phyloP scores from a whole-genome alignment of 805 yeast species.

The Candida loeiensis region DNA sequence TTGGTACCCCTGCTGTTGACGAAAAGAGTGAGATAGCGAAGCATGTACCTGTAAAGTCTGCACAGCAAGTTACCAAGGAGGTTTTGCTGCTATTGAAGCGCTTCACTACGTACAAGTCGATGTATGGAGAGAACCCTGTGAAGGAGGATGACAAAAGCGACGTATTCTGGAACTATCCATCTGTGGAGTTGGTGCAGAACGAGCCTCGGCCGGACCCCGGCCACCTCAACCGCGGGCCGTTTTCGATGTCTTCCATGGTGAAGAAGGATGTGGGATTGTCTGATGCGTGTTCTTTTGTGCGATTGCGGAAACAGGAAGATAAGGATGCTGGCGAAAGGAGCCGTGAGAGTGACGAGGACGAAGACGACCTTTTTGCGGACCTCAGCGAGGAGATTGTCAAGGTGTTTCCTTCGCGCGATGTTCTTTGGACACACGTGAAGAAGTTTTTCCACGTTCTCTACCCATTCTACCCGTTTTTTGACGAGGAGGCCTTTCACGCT shows the following conservation, averaged over 20 bases:
- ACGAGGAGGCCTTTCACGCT: conserved; percentile 9
- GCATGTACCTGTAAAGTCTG: conserved; percentile 2
- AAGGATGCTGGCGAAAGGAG: not conserved
- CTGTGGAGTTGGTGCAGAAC: conserved; percentile 11
- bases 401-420: conserved; percentile 12
- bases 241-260: conserved; percentile 15
- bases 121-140: conserved; percentile 16
- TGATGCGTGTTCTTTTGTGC: conserved; percentile 14
- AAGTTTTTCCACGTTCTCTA: conserved; percentile 15
- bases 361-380: conserved; percentile 9
- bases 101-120: conserved; percentile 7
- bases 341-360: conserved; percentile 3
- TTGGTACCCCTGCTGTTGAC: not conserved
- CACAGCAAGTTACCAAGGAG: not conserved
- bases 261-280: conserved; percentile 16
- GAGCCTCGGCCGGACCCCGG: conserved; percentile 1
- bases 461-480: conserved; percentile 18
- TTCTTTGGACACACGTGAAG: conserved; percentile 12
- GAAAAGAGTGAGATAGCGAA: conserved; percentile 3
- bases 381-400: conserved; percentile 1
- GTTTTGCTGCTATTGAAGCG: conserved; percentile 1
- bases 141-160: conserved; percentile 1
- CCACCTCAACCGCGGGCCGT: conserved; percentile 16
- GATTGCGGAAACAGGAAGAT: conserved; percentile 13
- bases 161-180: conserved; percentile 11